A percentile compares a stretch with the other conserved stretches of the same genome.
These are phyloP conservation scores for Phytophthora litchii DNA, from an alignment of 352 stramenopile species.

Conservation along the genomic window DNA sequence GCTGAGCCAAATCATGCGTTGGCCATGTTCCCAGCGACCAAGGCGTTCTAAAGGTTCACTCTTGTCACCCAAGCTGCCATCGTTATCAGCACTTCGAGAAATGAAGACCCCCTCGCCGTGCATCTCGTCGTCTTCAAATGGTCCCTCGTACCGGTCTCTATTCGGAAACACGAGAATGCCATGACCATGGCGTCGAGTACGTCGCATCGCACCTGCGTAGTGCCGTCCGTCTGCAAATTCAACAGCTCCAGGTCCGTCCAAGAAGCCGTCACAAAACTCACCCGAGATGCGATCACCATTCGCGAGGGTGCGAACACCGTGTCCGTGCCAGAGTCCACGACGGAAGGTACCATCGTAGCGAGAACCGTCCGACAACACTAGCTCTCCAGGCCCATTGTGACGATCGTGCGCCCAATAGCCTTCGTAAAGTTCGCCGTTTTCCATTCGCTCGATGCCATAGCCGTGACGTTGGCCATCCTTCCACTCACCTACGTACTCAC, in stretches of 20 bases:
- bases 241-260: conserved; percentile 61
- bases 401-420: conserved; percentile 73
- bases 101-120: conserved; percentile 85
- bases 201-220: conserved; percentile 64
- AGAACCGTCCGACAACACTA: conserved; percentile 71
- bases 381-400: conserved; percentile 72
- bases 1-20: conserved; percentile 73
- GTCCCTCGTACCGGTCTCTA: conserved; percentile 91
- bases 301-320: conserved; percentile 62
- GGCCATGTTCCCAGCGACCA: conserved; percentile 65
- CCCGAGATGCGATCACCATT: conserved; percentile 70
- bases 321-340: conserved; percentile 75
- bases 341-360: conserved; percentile 70
- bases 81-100: conserved; percentile 27
- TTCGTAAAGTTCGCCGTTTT: conserved; percentile 78
- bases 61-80: conserved; percentile 21
- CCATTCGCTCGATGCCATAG: conserved; percentile 83
- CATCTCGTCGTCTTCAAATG: conserved; percentile 84
- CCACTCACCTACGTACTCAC: conserved; percentile 87
- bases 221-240: conserved; percentile 76
- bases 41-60: conserved; percentile 67
- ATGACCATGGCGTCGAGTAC: conserved; percentile 72
- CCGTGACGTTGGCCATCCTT: conserved; percentile 76
- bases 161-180: conserved; percentile 87
- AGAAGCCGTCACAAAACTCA: conserved; percentile 57